Conservation (phyloP, 805 yeast species). For the Yarrowia sp. region DNA sequence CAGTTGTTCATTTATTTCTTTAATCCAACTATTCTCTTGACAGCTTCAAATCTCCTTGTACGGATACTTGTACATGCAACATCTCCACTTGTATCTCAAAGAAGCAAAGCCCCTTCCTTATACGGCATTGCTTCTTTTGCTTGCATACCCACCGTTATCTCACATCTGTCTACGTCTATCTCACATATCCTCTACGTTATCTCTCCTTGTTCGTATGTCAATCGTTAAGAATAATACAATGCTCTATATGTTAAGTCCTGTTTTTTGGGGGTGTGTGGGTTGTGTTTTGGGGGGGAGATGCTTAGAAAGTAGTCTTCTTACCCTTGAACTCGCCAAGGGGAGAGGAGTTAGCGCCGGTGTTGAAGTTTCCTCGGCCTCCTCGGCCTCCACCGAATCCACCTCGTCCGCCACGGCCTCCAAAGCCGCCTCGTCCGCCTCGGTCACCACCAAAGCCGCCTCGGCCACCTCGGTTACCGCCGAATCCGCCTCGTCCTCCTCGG, state of each 20-base stretch:
- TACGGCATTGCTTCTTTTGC: too few relatives aligned
- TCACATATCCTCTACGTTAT: background rate
- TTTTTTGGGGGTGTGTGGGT: slow-evolving; percentile 8
- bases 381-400: slow-evolving; percentile 45
- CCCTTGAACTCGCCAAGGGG: slow-evolving; percentile 79
- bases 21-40: too few relatives aligned
- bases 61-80: too few relatives aligned
- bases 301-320: slow-evolving; percentile 52
- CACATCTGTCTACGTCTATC: background rate
- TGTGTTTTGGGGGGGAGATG: slow-evolving; percentile 5
- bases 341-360: slow-evolving; percentile 55
- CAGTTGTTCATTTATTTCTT: too few relatives aligned
- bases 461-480: slow-evolving; percentile 34
- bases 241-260: slow-evolving; percentile 38
- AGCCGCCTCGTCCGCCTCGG: slow-evolving; percentile 44
- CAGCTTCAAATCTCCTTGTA: too few relatives aligned
- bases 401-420: slow-evolving; percentile 47
- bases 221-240: slow-evolving; percentile 34
- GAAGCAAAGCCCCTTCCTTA: too few relatives aligned
- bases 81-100: too few relatives aligned
- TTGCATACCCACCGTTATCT: too few relatives aligned
- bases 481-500: slow-evolving; percentile 38
- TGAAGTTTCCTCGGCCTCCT: slow-evolving; percentile 48
- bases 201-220: background rate
- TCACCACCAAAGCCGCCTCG: slow-evolving; percentile 39